Conservation (phyloP, 441 rosid species). For the Manihot esculenta region DNA sequence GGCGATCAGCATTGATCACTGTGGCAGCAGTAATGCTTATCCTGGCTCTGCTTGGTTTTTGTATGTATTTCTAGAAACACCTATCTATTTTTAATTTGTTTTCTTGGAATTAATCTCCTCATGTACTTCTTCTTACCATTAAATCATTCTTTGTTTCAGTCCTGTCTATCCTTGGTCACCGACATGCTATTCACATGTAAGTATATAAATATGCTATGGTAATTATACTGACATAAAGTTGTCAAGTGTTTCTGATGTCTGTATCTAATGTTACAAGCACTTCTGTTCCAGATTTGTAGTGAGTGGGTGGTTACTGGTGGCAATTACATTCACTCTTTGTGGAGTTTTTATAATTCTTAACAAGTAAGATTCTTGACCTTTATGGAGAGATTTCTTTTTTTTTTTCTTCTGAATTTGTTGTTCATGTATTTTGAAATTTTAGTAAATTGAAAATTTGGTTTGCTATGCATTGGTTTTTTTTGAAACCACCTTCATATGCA, state of each 20-base stretch:
- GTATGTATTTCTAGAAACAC: conserved; percentile 42
- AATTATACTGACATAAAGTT: not conserved
- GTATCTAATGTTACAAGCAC: conserved; percentile 16
- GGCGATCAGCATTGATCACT: conserved; percentile 70
- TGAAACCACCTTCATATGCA: not conserved
- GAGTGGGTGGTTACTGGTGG: conserved; percentile 94
- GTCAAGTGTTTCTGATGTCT: conserved; percentile 1
- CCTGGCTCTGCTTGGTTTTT: conserved; percentile 72
- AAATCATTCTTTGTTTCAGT: conserved; percentile 43
- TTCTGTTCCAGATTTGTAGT: conserved; percentile 60
- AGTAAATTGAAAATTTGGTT: not conserved
- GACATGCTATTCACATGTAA: conserved; percentile 75
- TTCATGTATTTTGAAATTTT: not conserved
- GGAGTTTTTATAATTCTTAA: conserved; percentile 77
- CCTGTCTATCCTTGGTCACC: conserved; percentile 64
- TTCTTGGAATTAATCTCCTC: conserved; percentile 13
- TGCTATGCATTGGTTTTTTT: not conserved
- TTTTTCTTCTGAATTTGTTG: not conserved
- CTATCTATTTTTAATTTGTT: not conserved
- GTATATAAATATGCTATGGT: conserved; percentile 21
- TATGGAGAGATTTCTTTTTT: conserved; percentile 2
- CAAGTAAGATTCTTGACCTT: conserved; percentile 52
- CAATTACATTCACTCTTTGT: conserved; percentile 77
- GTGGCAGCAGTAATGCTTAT: conserved; percentile 88
- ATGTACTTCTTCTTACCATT: conserved; percentile 10